A percentile compares a stretch with the other conserved stretches of the same genome.
These are phyloP conservation scores for Rosa chinensis DNA, from an alignment of 306 rosid genomes.

Conservation along the genomic window DNA sequence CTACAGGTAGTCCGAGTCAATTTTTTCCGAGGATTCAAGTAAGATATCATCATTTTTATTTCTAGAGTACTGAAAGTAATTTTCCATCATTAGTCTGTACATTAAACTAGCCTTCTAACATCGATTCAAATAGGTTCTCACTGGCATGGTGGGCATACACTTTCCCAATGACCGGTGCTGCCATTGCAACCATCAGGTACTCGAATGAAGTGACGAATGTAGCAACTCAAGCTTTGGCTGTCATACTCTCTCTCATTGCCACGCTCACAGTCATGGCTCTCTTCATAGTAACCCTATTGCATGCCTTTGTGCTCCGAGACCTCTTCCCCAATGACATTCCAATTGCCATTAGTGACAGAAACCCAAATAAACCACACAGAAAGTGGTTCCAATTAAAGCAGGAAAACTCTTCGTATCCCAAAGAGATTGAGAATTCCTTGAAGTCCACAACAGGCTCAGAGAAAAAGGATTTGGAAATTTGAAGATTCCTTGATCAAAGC, in stretches of 20 bases:
- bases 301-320: conserved; percentile 67
- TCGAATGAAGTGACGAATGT: conserved; percentile 57
- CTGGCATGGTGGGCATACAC: conserved; percentile 99
- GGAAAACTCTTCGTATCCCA: conserved; percentile 39
- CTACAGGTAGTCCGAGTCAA: conserved; percentile 78
- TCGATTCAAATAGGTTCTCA: conserved; percentile 60
- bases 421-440: conserved; percentile 64
- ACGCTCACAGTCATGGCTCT: conserved; percentile 54
- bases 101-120: conserved; percentile 6
- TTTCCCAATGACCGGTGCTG: conserved; percentile 98
- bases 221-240: conserved; percentile 55
- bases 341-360: conserved; percentile 81
- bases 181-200: conserved; percentile 79
- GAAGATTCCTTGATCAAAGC: conserved; percentile 7
- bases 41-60: conserved; percentile 23
- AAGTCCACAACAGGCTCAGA: conserved; percentile 44
- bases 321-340: conserved; percentile 94
- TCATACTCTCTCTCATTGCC: conserved; percentile 45
- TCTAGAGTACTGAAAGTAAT: background rate
- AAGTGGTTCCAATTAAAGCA: conserved; percentile 56
- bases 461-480: conserved; percentile 44
- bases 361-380: conserved; percentile 41
- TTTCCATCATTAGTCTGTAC: background rate
- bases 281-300: conserved; percentile 56
- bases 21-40: conserved; percentile 84